Evolutionary conservation across 768 basidiomycete genomes (phyloP).

Genomic region (Podaxis carcinomalis): DNA sequence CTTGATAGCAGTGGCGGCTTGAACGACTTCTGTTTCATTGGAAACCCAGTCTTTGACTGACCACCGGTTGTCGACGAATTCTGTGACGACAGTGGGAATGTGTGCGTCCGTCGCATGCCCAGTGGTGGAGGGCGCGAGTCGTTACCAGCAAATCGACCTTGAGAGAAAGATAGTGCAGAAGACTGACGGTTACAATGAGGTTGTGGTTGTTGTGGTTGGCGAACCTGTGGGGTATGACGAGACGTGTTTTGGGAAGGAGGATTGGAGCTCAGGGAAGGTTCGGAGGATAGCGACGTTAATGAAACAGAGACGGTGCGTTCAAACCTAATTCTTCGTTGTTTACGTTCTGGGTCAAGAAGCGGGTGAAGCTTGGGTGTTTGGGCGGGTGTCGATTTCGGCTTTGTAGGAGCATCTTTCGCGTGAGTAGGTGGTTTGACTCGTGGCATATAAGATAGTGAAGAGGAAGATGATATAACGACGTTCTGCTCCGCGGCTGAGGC

Average conservation of each 20-base stretch:
- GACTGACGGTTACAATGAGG: conserved; percentile 14
- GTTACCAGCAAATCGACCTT: neutral
- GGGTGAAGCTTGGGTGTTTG: conserved; percentile 12
- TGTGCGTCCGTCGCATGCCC: conserved; percentile 35
- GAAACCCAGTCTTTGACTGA: conserved; percentile 15
- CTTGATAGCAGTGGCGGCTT: conserved; percentile 29
- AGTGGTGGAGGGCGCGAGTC: conserved; percentile 27
- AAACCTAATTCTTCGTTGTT: conserved; percentile 6
- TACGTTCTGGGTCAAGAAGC: conserved; percentile 4
- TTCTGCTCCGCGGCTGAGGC: neutral
- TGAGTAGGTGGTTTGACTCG: neutral
- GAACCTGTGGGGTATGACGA: neutral
- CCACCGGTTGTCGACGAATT: conserved; percentile 9
- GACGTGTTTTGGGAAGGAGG: conserved; percentile 4
- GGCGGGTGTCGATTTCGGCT: conserved; percentile 10
- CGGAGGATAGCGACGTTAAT: neutral
- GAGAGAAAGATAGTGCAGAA: conserved; percentile 12
- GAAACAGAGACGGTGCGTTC: conserved; percentile 9
- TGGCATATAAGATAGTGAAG: neutral
- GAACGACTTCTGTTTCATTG: conserved; percentile 30
- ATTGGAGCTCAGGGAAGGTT: conserved; percentile 1
- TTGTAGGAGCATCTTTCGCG: conserved; percentile 6
- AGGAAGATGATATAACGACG: neutral
- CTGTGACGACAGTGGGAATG: conserved; percentile 15
- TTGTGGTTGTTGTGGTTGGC: neutral